Conservation (phyloP, 768 basidiomycete genomes). For the Boletus rex-veris region DNA sequence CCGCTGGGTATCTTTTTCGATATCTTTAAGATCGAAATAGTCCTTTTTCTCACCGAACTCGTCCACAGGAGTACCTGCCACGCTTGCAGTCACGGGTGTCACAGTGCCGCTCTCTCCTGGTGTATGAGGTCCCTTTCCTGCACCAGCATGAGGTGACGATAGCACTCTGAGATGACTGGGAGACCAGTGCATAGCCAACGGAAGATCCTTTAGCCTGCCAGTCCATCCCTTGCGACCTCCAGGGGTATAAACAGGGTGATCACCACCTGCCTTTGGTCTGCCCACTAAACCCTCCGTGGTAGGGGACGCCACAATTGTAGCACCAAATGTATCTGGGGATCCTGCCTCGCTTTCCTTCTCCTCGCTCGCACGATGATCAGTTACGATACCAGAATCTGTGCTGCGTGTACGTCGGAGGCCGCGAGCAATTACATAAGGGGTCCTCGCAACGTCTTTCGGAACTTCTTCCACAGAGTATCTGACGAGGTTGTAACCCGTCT, state of each 20-base stretch:
- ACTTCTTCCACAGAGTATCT: constrained; percentile 39
- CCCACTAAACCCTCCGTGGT: background rate
- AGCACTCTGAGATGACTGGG: constrained; percentile 11
- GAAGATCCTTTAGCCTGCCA: constrained; percentile 39
- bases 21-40: constrained; percentile 31
- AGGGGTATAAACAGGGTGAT: background rate
- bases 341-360: constrained; percentile 10
- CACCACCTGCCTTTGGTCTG: background rate
- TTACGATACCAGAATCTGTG: constrained; percentile 10
- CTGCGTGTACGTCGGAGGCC: constrained; percentile 8
- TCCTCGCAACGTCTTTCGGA: background rate
- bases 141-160: constrained; percentile 10
- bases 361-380: background rate
- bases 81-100: constrained; percentile 19
- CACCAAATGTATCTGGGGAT: constrained; percentile 14
- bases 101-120: constrained; percentile 15
- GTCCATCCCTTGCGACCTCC: constrained; percentile 32
- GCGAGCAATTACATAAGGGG: constrained; percentile 1
- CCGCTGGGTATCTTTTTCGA: constrained; percentile 24
- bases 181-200: constrained; percentile 25
- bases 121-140: constrained; percentile 4
- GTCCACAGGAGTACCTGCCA: constrained; percentile 15
- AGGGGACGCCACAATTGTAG: constrained; percentile 16
- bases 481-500: constrained; percentile 63
- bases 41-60: constrained; percentile 24